Evolutionary conservation across 306 rosid species (phyloP).

Genomic region (Cucurbita argyrosperma): DNA sequence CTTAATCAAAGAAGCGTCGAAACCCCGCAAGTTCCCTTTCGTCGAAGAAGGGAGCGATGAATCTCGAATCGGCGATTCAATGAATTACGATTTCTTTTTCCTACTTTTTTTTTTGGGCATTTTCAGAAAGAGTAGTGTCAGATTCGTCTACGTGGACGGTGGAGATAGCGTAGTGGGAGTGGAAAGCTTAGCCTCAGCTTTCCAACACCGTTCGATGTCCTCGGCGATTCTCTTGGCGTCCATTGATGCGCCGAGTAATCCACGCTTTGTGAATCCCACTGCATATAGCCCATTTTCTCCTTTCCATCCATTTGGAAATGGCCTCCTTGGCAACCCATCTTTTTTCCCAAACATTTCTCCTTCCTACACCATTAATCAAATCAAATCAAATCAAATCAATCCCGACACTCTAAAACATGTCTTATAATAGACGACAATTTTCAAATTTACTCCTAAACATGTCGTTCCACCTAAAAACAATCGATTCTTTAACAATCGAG

Average conservation of each 20-base stretch:
- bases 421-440: no score
- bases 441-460: no score
- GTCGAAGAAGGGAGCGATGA: not conserved
- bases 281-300: constrained; percentile 79
- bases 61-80: not conserved
- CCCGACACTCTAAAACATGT: no score
- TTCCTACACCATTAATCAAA: constrained; percentile 29
- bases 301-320: constrained; percentile 94
- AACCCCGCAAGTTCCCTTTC: not conserved
- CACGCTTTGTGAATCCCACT: constrained; percentile 86
- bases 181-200: constrained; percentile 27
- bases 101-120: not conserved
- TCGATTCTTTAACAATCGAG: not conserved
- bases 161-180: not conserved
- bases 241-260: constrained; percentile 70
- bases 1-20: constrained; percentile 7
- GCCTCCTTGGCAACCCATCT: constrained; percentile 66
- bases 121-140: not conserved
- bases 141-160: not conserved
- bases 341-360: constrained; percentile 58
- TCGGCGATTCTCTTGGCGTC: constrained; percentile 74
- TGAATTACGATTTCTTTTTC: not conserved
- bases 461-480: no score
- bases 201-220: constrained; percentile 56
- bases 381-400: not conserved